These are phyloP conservation scores for Amanita jacksonii DNA, from an alignment of 768 basidiomycete species.

Conservation along the genomic window DNA sequence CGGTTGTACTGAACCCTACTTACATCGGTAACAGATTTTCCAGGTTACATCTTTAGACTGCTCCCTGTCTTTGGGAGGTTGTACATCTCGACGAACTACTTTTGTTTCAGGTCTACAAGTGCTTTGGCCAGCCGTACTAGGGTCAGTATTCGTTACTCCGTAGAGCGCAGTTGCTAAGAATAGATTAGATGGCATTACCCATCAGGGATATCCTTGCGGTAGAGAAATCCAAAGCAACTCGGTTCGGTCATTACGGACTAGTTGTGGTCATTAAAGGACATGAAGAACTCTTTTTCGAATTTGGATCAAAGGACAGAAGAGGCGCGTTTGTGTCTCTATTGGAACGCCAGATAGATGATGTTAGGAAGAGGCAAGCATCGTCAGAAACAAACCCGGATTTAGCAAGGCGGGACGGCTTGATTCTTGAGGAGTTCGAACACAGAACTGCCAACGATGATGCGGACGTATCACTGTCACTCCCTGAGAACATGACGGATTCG, in stretches of 20 bases:
- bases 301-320: conserved; percentile 71
- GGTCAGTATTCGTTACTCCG: conserved; percentile 36
- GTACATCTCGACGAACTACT: conserved; percentile 85
- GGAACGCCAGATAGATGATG: conserved; percentile 72
- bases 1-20: background rate
- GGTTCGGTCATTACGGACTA: conserved; percentile 85
- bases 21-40: conserved; percentile 52
- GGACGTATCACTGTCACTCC: conserved; percentile 33
- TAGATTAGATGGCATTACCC: conserved; percentile 85
- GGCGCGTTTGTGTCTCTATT: conserved; percentile 68
- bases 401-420: conserved; percentile 62
- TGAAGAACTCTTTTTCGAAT: conserved; percentile 97
- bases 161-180: conserved; percentile 4
- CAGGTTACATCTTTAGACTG: conserved; percentile 82
- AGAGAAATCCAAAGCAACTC: conserved; percentile 79
- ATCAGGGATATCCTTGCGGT: conserved; percentile 79
- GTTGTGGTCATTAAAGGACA: conserved; percentile 90
- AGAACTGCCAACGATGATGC: conserved; percentile 27
- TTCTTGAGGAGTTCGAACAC: conserved; percentile 79
- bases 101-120: conserved; percentile 91
- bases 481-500: conserved; percentile 56
- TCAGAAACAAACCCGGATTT: conserved; percentile 33
- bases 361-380: conserved; percentile 36
- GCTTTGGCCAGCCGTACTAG: conserved; percentile 71
- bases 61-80: conserved; percentile 85